Base-by-base conservation (phyloP, 2,329 filamentous ascomycete genomes). In the Laburnicola sp. region DNA sequence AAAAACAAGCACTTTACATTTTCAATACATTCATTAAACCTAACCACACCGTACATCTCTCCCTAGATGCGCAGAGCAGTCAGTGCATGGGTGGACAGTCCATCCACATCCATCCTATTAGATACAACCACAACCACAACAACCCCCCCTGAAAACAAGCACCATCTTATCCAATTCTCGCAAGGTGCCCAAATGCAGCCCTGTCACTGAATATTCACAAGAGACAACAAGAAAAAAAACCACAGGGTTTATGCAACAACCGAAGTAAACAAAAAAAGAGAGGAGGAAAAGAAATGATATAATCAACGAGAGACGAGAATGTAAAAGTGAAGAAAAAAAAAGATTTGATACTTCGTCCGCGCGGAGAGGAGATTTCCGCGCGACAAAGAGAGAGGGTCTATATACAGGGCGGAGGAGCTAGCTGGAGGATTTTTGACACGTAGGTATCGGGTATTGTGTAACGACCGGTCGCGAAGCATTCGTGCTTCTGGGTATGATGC, bases 401-500 rank as follows among this genome's bases (percentile, higher is more conserved):
- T 54, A 36, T 54, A 54, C 47, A 54, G 30, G 38, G 35, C 40
- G 47, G 43, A 10, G 38, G 23, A 7, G 32, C 35, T 35, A 6
- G 21, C 22, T 25, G 37, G 35, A 27, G 42, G 32, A 45, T 52
- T 54, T 54, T 55, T 54, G 52, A 48, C 43, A 36, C 34, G 9
- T 27, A 46, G 39, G 57, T 63, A 62, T 71, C 66, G 68, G 68
- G 68, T 71, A 71, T 71, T 45, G 42, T 62, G 68, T 70, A 69
- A 61, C 56, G 66, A 71, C 65, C 60, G 65, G 64, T 60, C 54
- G 56, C 58, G 59, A 64, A 64, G 60, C 56, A 31, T 47, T 23
- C 27, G n/a, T 31, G 57, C 61, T 63, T 60, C 57, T 39, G 37
- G 45, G 45, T 47, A 39, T 50, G 41, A 50, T 52, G 48, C 49